phyloP scores from a whole-genome alignment of 371 early-diverging fungal species.

The Nematocida parisii region DNA sequence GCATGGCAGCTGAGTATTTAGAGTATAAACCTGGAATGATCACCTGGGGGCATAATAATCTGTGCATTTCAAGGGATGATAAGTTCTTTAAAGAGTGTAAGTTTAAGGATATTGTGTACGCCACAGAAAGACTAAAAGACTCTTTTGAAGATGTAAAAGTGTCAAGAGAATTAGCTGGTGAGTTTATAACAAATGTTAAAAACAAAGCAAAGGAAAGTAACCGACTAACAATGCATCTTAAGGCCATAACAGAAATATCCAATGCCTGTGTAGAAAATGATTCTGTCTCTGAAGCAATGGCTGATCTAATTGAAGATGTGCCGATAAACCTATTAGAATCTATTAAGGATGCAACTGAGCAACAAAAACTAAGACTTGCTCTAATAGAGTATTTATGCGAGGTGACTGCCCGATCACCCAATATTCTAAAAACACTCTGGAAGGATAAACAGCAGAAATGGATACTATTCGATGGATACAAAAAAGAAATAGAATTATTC shows the following conservation, averaged over 20 bases:
- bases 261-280: slow-evolving; percentile 57
- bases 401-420: background rate
- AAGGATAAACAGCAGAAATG: slow-evolving; percentile 4
- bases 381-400: slow-evolving; percentile 27
- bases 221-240: slow-evolving; percentile 61
- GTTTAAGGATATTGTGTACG: slow-evolving; percentile 58
- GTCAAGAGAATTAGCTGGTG: slow-evolving; percentile 59
- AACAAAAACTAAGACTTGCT: slow-evolving; percentile 38
- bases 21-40: slow-evolving; percentile 88
- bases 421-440: slow-evolving; percentile 49
- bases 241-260: slow-evolving; percentile 61
- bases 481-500: slow-evolving; percentile 54
- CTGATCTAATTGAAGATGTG: slow-evolving; percentile 43
- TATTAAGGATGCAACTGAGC: slow-evolving; percentile 3
- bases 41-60: slow-evolving; percentile 71
- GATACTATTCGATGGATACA: slow-evolving; percentile 4
- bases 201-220: slow-evolving; percentile 55
- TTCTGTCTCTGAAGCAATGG: slow-evolving; percentile 54
- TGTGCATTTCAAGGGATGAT: slow-evolving; percentile 60
- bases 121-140: slow-evolving; percentile 53
- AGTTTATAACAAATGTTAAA: slow-evolving; percentile 64
- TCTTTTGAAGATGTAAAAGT: slow-evolving; percentile 56
- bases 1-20: slow-evolving; percentile 91
- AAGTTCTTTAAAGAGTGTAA: slow-evolving; percentile 66
- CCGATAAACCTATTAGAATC: slow-evolving; percentile 6